These are phyloP conservation scores for Neocatenulostroma microsporum DNA, from an alignment of 2,329 filamentous ascomycete genomes.

Conservation along the genomic window DNA sequence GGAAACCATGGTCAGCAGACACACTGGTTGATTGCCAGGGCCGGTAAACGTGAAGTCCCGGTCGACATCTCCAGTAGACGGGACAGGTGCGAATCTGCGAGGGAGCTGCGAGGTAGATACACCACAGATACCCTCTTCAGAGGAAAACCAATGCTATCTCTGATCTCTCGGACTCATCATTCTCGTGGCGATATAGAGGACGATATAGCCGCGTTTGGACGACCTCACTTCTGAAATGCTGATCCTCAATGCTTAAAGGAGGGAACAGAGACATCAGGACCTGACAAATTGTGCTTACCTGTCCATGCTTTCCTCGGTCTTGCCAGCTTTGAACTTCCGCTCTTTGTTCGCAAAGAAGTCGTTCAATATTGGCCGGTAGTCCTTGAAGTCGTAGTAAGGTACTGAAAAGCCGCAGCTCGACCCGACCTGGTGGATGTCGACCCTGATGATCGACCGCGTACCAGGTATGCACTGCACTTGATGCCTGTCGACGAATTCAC, in stretches of 20 bases:
- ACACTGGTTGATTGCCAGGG: neutral
- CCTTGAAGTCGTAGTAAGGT: slow-evolving; percentile 39
- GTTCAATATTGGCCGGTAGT: slow-evolving; percentile 33
- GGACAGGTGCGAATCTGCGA: too few species aligned
- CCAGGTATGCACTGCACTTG: slow-evolving; percentile 32
- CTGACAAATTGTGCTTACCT: slow-evolving; percentile 16
- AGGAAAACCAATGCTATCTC: too few species aligned
- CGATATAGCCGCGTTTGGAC: too few species aligned
- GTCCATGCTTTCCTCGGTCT: slow-evolving; percentile 36
- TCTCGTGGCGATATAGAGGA: too few species aligned
- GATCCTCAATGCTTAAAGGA: too few species aligned
- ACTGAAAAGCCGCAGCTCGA: slow-evolving; percentile 38
- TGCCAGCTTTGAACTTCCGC: slow-evolving; percentile 28
- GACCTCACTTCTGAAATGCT: too few species aligned
- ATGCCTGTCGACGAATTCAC: slow-evolving; percentile 27
- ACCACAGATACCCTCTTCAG: too few species aligned
- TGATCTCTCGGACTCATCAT: too few species aligned
- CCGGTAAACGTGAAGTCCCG: too few species aligned
- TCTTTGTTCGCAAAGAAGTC: slow-evolving; percentile 36
- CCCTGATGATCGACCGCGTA: slow-evolving; percentile 33
- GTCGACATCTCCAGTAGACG: too few species aligned
- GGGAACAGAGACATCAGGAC: too few species aligned
- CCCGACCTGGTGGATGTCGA: slow-evolving; percentile 39
- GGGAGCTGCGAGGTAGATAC: too few species aligned
- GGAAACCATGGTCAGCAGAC: neutral